Evolutionary conservation across 345 rosid genomes (phyloP), one percentile per base, ranked within the genome.

Genomic region (Mallotus nudiflorus): DNA sequence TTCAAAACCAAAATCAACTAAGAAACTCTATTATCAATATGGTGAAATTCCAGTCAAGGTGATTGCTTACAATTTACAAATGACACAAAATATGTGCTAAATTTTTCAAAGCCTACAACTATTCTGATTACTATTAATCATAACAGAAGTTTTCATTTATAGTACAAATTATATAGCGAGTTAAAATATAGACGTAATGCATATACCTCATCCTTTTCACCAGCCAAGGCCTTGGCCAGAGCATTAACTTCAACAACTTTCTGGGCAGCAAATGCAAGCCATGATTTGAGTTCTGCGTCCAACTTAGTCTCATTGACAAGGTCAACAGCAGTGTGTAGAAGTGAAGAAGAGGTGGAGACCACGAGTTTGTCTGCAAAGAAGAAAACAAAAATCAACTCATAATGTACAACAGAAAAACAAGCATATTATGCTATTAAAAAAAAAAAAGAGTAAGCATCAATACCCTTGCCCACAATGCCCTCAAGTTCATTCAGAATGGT

Each of bases 201-300:
- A 62, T 39, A 66, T 84, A 92, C 97, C 98, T 90, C 89, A 78
- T 92, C 92, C 61, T 86, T 89, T 61, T 86, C 83, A 50, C 99
- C 96, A 24, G 88, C 92, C 83, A 95, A 84, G 53, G 96, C 89
- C 89, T 90, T 85, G 81, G 98, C 96, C 84, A 95, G 75, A 15
- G 92, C 95, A 77, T 91, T 89, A 69, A 91, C 97, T 86, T 94
- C 98, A 75, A 88, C 86, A 67, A 94, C 81, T 81, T 95, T 95
- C 73, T 95, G 97, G 70, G 97, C 99, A 67, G 98, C 98, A 77
- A 95, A 95, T 62, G 99, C 98, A 58, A 95, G 83, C 99, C 99
- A 92, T 18, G 99, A 92, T 69, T 92, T 92, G 68, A 95, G 84
- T 74, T 95, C 99, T 39, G 75, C 45, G 74, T 94, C 99, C 2